Evolutionary conservation across 768 basidiomycete species (phyloP).

Genomic region (Suillus subalutaceus): DNA sequence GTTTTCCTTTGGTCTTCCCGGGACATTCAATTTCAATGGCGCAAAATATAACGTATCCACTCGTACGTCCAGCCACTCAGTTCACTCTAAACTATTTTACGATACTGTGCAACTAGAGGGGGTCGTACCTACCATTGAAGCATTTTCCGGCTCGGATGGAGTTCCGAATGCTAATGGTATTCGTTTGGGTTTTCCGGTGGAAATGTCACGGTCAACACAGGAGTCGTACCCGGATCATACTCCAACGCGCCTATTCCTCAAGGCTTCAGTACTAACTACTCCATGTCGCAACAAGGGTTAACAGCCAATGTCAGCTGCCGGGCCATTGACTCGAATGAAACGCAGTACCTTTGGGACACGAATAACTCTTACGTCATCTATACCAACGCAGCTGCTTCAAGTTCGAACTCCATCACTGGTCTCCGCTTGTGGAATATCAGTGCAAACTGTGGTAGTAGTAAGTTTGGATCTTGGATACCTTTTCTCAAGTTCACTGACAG

Average conservation of each 20-base stretch:
- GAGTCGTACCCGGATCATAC: neutral
- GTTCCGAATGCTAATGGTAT: neutral
- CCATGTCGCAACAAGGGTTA: slow-evolving; percentile 11
- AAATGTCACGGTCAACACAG: slow-evolving; percentile 2
- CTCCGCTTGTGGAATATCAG: slow-evolving; percentile 8
- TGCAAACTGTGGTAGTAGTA: slow-evolving; percentile 8
- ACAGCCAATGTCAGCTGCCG: slow-evolving; percentile 7
- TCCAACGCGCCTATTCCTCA: neutral
- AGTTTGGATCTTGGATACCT: neutral
- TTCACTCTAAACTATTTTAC: neutral
- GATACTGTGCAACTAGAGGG: slow-evolving; percentile 4
- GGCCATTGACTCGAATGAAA: neutral
- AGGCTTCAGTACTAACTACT: slow-evolving; percentile 8
- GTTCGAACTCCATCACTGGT: neutral
- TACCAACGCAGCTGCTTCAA: neutral
- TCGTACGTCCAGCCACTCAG: neutral
- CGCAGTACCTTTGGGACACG: slow-evolving; percentile 1
- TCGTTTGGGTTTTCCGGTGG: slow-evolving; percentile 11
- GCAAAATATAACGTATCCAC: slow-evolving; percentile 21
- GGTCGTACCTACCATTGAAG: slow-evolving; percentile 3
- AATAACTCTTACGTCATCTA: neutral
- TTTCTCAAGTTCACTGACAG: neutral
- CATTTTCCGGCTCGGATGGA: slow-evolving; percentile 6
- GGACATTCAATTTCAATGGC: slow-evolving; percentile 20
- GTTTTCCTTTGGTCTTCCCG: slow-evolving; percentile 8